Conservation (phyloP, 2,329 filamentous ascomycete genomes). For the Alternaria incomplexa region DNA sequence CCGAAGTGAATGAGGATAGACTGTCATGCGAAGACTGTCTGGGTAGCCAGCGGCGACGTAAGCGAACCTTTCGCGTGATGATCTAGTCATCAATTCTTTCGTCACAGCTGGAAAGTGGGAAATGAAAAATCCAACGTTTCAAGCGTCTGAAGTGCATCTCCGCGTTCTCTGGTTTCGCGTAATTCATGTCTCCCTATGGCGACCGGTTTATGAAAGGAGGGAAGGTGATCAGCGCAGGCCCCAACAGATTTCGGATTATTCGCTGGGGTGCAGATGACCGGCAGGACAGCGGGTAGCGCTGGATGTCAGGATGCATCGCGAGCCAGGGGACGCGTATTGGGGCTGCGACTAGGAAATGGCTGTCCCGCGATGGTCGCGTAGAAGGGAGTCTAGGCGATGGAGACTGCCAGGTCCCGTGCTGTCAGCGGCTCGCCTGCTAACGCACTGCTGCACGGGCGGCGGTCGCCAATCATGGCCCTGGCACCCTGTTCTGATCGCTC, state of each 20-base stretch:
- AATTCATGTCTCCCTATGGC: slow-evolving; percentile 34
- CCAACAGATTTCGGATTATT: slow-evolving; percentile 28
- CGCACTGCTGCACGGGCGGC: slow-evolving; percentile 28
- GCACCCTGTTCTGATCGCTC: slow-evolving; percentile 36
- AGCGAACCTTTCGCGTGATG: slow-evolving; percentile 36
- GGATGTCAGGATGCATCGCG: slow-evolving; percentile 23
- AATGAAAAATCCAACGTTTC: background rate
- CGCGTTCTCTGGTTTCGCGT: slow-evolving; percentile 26
- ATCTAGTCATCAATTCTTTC: slow-evolving; percentile 14
- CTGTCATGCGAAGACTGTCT: slow-evolving; percentile 33
- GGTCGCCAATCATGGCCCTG: slow-evolving; percentile 38
- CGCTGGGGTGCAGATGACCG: slow-evolving; percentile 39
- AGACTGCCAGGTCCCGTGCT: slow-evolving; percentile 33
- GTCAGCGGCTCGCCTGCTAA: slow-evolving; percentile 32
- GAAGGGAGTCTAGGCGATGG: slow-evolving; percentile 21
- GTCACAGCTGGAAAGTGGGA: background rate
- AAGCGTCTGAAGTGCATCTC: slow-evolving; percentile 26
- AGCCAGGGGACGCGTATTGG: slow-evolving; percentile 22
- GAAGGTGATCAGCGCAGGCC: slow-evolving; percentile 36
- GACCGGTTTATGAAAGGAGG: slow-evolving; percentile 18
- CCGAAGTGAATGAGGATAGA: slow-evolving; percentile 29
- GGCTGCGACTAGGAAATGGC: slow-evolving; percentile 16
- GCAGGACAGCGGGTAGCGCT: slow-evolving; percentile 37
- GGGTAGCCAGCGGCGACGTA: slow-evolving; percentile 23
- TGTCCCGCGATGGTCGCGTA: slow-evolving; percentile 22